Base-by-base conservation (phyloP, 2,329 filamentous ascomycete genomes). In the Ampelomyces quisqualis region DNA sequence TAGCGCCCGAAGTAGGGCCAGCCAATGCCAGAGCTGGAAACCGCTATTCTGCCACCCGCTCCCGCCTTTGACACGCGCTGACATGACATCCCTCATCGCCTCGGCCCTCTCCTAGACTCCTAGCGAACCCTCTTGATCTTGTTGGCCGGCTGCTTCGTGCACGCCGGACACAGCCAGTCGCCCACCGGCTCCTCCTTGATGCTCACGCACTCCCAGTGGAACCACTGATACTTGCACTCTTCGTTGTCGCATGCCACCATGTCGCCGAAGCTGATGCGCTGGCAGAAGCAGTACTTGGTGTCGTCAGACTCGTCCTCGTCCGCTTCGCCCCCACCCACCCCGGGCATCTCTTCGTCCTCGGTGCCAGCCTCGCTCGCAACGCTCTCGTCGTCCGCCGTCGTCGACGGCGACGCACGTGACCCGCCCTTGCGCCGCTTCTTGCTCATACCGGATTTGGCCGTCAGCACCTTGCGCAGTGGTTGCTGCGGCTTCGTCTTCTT, bases 201-300 rank as follows among this genome's bases (percentile, higher is more conserved):
- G 19, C 71, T 71, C 34, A 77, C 73, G 47, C 74, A 77, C 44
- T 70, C 82, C 85, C 87, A 93, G 70, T 93, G 88, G 67, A 93
- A 93, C 88, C 88, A 93, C 70, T 93, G 87, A 60, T 81, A 87
- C 32, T 83, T 82, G 68, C 88, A 93, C 52, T 84, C 78, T 43
- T 86, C 82, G 66, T 91, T 91, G 72, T 93, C 88, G 71, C 88
- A 93, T 20, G 86, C 88, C 49, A 93, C 87, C 88, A 93, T 93
- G 61, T 91, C 85, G 47, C 88, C 88, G 61, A 87, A 90, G 67
- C 85, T 89, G 52, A 90, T 85, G 57, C 86, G 86, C 65, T 90
- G 85, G 67, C 88, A 93, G 20, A 85, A 77, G 70, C 88, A 93
- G 70, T 93, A 93, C 66, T 88, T 74, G 43, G 72, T 87, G 62